Evolutionary conservation across 169 alveolate species (phyloP), one percentile per base, ranked within the genome.

Genomic region (Amoebophrya sp.): DNA sequence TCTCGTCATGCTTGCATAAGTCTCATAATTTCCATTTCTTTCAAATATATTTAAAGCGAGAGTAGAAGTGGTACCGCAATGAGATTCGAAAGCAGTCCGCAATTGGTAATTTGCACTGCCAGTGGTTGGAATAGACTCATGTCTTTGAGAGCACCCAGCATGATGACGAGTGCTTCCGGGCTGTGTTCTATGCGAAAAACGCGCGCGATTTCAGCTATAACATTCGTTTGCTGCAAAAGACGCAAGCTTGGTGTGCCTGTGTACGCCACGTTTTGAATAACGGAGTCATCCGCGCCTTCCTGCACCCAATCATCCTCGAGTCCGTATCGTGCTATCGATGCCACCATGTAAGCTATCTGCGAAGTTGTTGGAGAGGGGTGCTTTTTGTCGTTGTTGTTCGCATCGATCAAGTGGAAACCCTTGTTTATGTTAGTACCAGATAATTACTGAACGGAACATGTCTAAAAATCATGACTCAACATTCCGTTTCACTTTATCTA

Each of bases 111-210:
- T 65, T 65, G 83, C 83, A 65, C 83, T 1, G 83, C 83, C 2
- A 65, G 83, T 65, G 83, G 83, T 36, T 12, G 12, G 26, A 65
- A 65, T 10, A 65, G 26, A 26, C 83, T 65, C 83, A 65, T 65
- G 83, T 65, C 83, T 26, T 65, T 65, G 3, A 65, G 83, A 29
- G 83, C 83, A 26, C 83, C 83, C 83, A 65, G 83, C 83, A 65
- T 65, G 83, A 65, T 65, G 33, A 65, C 83, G 2, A 65, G 83
- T 10, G 83, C 83, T 36, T 65, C 83, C 33, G 83, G 26, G 33
- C 83, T 65, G 83, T 65, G 26, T 36, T 65, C 83, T 6, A 65
- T 65, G 10, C 83, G 83, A 18, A 65, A 65, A 0, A 65, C 83
- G 10, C 83, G 83, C 26, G 83, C 83, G 12, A 65, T 65, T 36